phyloP scores from a whole-genome alignment of 805 yeast genomes.

The Kluyveromyces aestuarii region DNA sequence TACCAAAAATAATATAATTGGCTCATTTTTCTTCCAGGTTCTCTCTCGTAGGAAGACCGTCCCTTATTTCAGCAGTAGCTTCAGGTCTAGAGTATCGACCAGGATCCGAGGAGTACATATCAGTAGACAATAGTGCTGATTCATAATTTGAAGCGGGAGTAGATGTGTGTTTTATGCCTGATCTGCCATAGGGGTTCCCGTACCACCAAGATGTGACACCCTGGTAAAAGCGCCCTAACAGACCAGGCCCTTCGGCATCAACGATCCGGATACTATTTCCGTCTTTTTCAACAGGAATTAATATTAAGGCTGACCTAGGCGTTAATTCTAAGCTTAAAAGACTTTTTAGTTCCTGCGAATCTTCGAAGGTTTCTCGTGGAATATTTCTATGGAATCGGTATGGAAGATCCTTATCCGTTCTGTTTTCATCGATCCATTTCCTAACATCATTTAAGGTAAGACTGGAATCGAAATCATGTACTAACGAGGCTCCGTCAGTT shows the following conservation, averaged over 20 bases:
- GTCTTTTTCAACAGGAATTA: conserved; percentile 46
- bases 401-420: conserved; percentile 40
- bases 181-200: neutral
- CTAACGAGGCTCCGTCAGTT: conserved; percentile 55
- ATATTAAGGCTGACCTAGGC: conserved; percentile 66
- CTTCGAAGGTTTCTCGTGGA: conserved; percentile 56
- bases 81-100: neutral
- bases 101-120: neutral
- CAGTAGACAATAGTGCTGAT: neutral
- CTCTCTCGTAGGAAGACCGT: neutral
- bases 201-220: conserved; percentile 31
- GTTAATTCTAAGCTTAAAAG: conserved; percentile 48
- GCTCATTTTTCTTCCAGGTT: neutral
- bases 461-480: conserved; percentile 37
- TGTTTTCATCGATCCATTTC: conserved; percentile 43
- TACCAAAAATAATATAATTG: neutral
- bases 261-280: conserved; percentile 19
- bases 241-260: conserved; percentile 20
- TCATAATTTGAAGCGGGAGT: neutral
- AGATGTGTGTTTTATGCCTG: neutral
- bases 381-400: conserved; percentile 40
- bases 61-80: neutral
- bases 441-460: conserved; percentile 51
- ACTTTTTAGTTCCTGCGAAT: conserved; percentile 49
- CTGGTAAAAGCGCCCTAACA: conserved; percentile 26